These are phyloP conservation scores for Sugiyamaella qingdaonensis DNA, from an alignment of 805 yeast species.

Conservation along the genomic window DNA sequence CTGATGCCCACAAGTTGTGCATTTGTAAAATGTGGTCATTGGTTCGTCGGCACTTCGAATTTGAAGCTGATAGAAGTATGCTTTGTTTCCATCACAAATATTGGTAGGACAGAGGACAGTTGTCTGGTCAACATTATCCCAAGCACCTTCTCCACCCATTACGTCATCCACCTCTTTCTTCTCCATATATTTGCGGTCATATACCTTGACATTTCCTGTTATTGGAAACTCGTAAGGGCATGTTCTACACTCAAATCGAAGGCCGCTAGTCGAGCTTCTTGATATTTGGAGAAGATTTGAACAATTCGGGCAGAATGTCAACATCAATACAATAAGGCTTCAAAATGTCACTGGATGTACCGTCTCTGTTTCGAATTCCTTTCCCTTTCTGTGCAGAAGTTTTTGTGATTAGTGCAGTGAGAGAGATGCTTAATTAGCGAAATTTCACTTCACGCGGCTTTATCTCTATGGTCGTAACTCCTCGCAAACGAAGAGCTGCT, in stretches of 20 bases:
- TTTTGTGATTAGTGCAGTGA: background rate
- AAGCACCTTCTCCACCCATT: conserved; percentile 92
- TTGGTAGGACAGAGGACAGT: conserved; percentile 88
- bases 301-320: conserved; percentile 93
- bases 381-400: background rate
- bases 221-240: conserved; percentile 96
- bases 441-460: conserved; percentile 1
- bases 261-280: conserved; percentile 49
- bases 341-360: background rate
- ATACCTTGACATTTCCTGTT: conserved; percentile 67
- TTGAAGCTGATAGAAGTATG: conserved; percentile 94
- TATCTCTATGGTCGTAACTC: conserved; percentile 3
- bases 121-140: conserved; percentile 99
- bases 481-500: conserved; percentile 8
- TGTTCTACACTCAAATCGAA: conserved; percentile 80
- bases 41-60: conserved; percentile 99
- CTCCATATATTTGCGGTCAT: conserved; percentile 75
- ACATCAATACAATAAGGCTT: conserved; percentile 46
- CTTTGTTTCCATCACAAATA: conserved; percentile 80
- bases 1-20: conserved; percentile 87
- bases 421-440: background rate
- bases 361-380: background rate
- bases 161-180: conserved; percentile 95
- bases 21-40: conserved; percentile 96
- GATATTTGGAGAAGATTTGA: conserved; percentile 82